Evolutionary conservation across 495 filamentous ascomycete species (phyloP).

Genomic region (Letharia lupina): DNA sequence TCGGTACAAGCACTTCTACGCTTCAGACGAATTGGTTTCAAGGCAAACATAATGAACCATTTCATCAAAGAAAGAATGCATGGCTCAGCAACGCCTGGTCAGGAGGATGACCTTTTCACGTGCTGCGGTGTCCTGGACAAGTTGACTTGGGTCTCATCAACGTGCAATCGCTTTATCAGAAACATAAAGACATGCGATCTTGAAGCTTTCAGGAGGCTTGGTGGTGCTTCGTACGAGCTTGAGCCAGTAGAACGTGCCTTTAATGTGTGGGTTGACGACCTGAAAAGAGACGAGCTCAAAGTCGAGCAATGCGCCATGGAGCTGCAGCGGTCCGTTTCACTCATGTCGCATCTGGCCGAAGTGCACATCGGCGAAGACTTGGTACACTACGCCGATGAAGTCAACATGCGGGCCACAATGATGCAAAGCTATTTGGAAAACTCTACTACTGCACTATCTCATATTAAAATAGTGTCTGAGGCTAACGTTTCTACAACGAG

Average conservation of each 20-base stretch:
- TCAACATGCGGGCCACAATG: slow-evolving; percentile 63
- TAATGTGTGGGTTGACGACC: slow-evolving; percentile 77
- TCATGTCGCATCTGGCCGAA: slow-evolving; percentile 78
- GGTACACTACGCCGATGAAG: slow-evolving; percentile 69
- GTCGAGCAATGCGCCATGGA: slow-evolving; percentile 71
- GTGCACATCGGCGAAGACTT: slow-evolving; percentile 64
- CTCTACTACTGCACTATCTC: slow-evolving; percentile 56
- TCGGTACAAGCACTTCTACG: slow-evolving; percentile 77
- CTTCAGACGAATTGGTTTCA: slow-evolving; percentile 83
- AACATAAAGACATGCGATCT: slow-evolving; percentile 65
- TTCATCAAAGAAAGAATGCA: slow-evolving; percentile 72
- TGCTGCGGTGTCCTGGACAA: slow-evolving; percentile 77
- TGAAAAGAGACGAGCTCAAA: slow-evolving; percentile 81
- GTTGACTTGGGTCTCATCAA: slow-evolving; percentile 70
- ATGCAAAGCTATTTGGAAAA: slow-evolving; percentile 81
- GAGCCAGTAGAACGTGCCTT: slow-evolving; percentile 87
- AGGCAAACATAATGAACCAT: slow-evolving; percentile 67
- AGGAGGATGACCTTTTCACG: slow-evolving; percentile 65
- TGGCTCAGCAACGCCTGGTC: slow-evolving; percentile 43
- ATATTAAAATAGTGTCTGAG: slow-evolving; percentile 50
- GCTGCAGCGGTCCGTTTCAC: slow-evolving; percentile 69
- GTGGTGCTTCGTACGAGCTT: slow-evolving; percentile 74
- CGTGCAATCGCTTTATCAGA: slow-evolving; percentile 77
- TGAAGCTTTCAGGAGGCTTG: slow-evolving; percentile 66
- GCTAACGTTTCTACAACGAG: slow-evolving; percentile 46